A percentile compares a stretch with the other conserved stretches of the same genome.
phyloP scores from a whole-genome alignment of 2,329 filamentous ascomycete genomes.

The Cercospora sesami region DNA sequence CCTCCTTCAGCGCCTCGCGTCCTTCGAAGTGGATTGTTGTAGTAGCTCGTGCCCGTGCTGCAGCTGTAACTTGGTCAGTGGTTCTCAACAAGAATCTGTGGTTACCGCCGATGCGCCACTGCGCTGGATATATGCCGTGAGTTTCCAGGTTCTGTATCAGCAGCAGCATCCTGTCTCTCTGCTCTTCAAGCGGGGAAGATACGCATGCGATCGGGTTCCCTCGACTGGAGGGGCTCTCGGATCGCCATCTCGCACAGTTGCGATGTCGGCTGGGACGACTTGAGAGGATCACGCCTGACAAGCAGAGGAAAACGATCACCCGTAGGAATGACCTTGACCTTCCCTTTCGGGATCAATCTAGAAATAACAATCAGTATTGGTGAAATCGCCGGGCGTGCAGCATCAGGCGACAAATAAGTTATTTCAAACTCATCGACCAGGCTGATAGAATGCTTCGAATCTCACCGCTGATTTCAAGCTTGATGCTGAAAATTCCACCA shows the following conservation, averaged over 20 bases:
- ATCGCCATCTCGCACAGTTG: conserved; percentile 2
- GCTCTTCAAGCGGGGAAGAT: background rate
- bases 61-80: background rate
- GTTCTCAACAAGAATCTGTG: background rate
- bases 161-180: background rate
- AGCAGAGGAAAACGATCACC: conserved; percentile 8
- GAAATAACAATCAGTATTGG: conserved; percentile 5
- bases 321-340: conserved; percentile 15
- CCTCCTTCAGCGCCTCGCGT: background rate
- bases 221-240: conserved; percentile 7
- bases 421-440: conserved; percentile 13
- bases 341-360: conserved; percentile 17
- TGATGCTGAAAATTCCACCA: conserved; percentile 23
- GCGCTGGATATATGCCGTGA: background rate
- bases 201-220: conserved; percentile 6
- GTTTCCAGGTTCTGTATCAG: background rate
- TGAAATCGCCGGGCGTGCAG: background rate
- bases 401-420: conserved; percentile 3
- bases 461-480: conserved; percentile 17
- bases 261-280: conserved; percentile 12
- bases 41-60: background rate
- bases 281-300: background rate
- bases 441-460: conserved; percentile 18
- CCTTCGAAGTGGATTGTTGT: background rate
- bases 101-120: background rate